Percentiles rank a stretch among this genome's conserved stretches.
These are phyloP conservation scores for Plantago coronopus DNA, from an alignment of 305 asterid genomes.

Conservation along the genomic window DNA sequence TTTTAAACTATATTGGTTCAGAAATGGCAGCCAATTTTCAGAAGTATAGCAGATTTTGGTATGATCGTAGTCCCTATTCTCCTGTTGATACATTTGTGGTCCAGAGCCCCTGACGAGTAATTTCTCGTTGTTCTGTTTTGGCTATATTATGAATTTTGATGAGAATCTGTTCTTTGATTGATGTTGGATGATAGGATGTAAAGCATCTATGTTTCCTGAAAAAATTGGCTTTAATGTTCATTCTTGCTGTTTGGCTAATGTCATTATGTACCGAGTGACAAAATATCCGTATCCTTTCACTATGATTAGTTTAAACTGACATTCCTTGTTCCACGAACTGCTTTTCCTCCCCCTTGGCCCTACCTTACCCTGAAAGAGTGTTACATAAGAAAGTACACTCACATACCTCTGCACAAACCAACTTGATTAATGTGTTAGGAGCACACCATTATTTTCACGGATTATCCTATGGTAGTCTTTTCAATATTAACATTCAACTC, in stretches of 20 bases:
- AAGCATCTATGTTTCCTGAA: not conserved
- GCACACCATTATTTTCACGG: not conserved
- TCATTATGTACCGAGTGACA: not conserved
- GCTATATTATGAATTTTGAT: too few species aligned
- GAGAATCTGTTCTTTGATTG: not conserved
- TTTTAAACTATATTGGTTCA: too few species aligned
- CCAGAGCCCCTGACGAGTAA: too few species aligned
- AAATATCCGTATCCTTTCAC: not conserved
- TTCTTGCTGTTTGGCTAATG: not conserved
- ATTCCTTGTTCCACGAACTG: not conserved
- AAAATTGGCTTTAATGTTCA: not conserved
- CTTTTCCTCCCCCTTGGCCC: not conserved
- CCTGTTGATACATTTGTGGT: too few species aligned
- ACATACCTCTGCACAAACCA: not conserved
- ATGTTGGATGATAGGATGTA: not conserved
- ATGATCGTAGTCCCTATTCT: too few species aligned
- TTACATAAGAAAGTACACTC: not conserved
- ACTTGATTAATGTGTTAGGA: too few species aligned
- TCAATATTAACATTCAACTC: slow-evolving; percentile 8
- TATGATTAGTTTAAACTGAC: not conserved
- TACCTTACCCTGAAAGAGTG: not conserved
- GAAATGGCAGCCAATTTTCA: too few species aligned
- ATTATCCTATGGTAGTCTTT: slow-evolving; percentile 4
- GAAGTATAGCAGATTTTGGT: too few species aligned
- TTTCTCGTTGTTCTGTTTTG: too few species aligned